A percentile compares a stretch with the other conserved stretches of the same genome.
Conservation (phyloP, 768 basidiomycete species). For the Xanthoconium purpureum region DNA sequence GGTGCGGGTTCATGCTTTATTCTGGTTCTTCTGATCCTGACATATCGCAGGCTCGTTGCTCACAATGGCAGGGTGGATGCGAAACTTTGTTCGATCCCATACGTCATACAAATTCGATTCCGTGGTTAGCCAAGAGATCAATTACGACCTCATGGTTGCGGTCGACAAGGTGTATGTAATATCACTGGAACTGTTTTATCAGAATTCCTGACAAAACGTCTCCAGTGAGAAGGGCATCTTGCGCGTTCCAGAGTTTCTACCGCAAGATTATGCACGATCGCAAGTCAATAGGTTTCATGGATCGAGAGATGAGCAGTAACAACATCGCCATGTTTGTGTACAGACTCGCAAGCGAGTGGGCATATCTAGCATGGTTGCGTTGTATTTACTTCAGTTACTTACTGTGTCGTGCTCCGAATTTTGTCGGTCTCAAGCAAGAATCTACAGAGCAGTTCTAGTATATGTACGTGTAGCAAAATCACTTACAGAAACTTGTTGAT, state of each 20-base stretch:
- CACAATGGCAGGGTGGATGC: constrained; percentile 92
- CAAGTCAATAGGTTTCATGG: constrained; percentile 21
- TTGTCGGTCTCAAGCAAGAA: no score
- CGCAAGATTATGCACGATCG: constrained; percentile 47
- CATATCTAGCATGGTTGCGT: no score
- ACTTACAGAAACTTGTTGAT: no score
- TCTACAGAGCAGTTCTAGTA: no score
- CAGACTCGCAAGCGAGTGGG: no score
- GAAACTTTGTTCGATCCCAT: constrained; percentile 84
- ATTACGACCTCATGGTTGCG: constrained; percentile 86
- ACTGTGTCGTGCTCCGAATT: no score
- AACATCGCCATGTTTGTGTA: no score
- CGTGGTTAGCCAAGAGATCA: constrained; percentile 84
- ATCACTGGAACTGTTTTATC: neutral
- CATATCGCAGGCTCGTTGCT: constrained; percentile 58
- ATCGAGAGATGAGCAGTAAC: constrained; percentile 20
- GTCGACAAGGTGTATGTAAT: constrained; percentile 84
- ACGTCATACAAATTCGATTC: constrained; percentile 91
- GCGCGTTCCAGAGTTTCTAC: constrained; percentile 57
- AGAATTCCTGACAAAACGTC: neutral
- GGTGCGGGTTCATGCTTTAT: constrained; percentile 45
- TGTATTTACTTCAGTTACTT: no score
- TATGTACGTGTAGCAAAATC: no score
- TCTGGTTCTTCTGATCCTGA: constrained; percentile 2
- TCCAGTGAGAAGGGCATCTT: constrained; percentile 67